Evolutionary conservation across 805 yeast species (phyloP), one percentile per base, ranked within the genome.

Genomic region (Starmera quercuum): DNA sequence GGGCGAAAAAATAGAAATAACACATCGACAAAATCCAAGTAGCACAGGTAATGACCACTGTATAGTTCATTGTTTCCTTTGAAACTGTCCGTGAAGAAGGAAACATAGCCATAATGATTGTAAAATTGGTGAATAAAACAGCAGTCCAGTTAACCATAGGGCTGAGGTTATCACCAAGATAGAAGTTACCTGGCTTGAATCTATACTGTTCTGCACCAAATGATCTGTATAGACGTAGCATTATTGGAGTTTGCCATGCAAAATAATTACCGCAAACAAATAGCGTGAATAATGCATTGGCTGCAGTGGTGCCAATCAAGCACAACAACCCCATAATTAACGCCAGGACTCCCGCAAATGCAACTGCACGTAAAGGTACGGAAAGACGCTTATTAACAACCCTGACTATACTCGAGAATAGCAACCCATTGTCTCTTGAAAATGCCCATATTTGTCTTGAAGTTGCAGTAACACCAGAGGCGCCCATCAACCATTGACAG

Each of bases 361-460:
- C 51, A 28, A 78, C 71, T 2, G 88, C 86, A 44, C 78, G 65
- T 19, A 78, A 54, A 12, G 92, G 90, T 20, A 78, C 83, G 12
- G 69, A 63, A 25, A 71, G 57, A 37, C 53, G 66, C 34, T 69
- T 63, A 46, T 79, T 63, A 29, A 82, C 83, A 29, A 61, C 69
- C 42, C 77, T 74, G 40, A 81, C 66, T 47, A 61, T 61, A 26
- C 63, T 56, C 11, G 79, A 66, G 41, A 77, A 61, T 7, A 88
- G 88, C 36, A 81, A 64, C 22, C 85, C 85, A 39, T 76, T 78
- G 54, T 80, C 88, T 61, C 88, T 71, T 19, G 83, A 78, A 56
- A 78, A 78, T 3, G 85, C 83, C 75, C 81, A 79, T 36, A 76
- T 65, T 54, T 78, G 85, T 54, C 86, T 68, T 3, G 83, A 75